phyloP scores from a whole-genome alignment of 805 yeast genomes.

The Lipomyces yamanashiensis region DNA sequence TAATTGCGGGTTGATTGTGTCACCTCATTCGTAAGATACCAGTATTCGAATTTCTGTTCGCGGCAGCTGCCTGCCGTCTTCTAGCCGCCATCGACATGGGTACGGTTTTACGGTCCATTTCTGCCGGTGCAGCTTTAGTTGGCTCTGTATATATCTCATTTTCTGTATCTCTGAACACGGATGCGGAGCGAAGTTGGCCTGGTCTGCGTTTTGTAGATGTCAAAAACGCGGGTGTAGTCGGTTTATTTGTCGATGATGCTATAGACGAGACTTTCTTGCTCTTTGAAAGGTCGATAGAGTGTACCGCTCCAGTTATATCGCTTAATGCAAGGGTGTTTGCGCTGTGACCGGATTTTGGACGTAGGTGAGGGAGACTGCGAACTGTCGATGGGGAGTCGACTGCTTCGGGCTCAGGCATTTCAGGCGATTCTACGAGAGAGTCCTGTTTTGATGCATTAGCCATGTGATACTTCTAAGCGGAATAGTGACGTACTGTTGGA shows the following conservation, averaged over 20 bases:
- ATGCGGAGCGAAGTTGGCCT: neutral
- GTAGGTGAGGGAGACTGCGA: neutral
- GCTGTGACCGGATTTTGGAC: too few relatives aligned
- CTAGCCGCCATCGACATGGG: constrained; percentile 1
- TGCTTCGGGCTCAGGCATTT: neutral
- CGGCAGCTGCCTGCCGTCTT: constrained; percentile 4
- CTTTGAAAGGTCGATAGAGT: neutral
- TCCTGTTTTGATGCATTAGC: neutral
- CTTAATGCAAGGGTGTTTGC: neutral
- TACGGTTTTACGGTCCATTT: neutral
- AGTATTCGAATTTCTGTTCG: constrained; percentile 1
- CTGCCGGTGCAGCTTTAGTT: neutral
- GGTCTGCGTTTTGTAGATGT: too few relatives aligned
- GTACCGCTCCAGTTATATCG: neutral
- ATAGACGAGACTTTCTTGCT: neutral
- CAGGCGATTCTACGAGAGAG: neutral
- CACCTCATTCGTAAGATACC: constrained; percentile 6
- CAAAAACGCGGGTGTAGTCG: too few relatives aligned
- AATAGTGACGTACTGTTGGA: constrained; percentile 13
- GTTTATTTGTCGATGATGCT: too few relatives aligned
- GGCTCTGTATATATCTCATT: neutral
- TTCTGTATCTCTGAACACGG: constrained; percentile 2
- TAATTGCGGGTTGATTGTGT: neutral
- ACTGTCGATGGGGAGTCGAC: constrained; percentile 7
- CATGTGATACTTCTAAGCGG: neutral